phyloP scores from a whole-genome alignment of 2,329 filamentous ascomycete species.

The Sclerotinia nivalis region DNA sequence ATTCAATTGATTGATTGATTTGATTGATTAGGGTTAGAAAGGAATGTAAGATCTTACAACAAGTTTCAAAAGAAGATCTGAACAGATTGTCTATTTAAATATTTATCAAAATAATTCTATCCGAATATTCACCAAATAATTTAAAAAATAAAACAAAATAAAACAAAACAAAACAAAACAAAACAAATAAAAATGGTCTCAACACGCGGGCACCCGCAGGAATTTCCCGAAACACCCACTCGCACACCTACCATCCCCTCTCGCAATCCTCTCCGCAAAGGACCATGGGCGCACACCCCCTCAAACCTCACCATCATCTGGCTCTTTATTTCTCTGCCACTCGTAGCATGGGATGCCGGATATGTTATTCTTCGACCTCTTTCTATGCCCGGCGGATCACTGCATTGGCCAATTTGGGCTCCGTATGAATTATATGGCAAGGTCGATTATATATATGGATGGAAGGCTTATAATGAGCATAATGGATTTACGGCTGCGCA shows the following conservation, averaged over 20 bases:
- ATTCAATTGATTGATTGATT: constrained; percentile 17
- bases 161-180: background rate
- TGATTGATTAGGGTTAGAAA: background rate
- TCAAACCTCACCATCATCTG: constrained; percentile 59
- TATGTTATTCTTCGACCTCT: constrained; percentile 62
- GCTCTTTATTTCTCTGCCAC: constrained; percentile 62
- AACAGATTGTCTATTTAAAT: background rate
- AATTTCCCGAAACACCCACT: constrained; percentile 46
- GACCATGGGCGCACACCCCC: constrained; percentile 59
- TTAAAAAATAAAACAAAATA: background rate
- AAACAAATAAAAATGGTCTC: constrained; percentile 46
- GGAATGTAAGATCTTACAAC: background rate
- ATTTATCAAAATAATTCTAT: background rate
- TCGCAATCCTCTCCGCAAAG: background rate
- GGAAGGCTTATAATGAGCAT: constrained; percentile 57
- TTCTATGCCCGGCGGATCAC: constrained; percentile 63
- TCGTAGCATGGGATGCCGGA: constrained; percentile 75
- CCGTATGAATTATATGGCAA: constrained; percentile 67
- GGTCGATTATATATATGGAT: constrained; percentile 68
- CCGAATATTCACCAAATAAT: background rate
- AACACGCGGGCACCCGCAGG: constrained; percentile 54
- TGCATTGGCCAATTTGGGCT: constrained; percentile 62
- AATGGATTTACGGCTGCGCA: constrained; percentile 69
- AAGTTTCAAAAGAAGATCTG: background rate
- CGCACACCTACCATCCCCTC: constrained; percentile 30